phyloP scores from a whole-genome alignment of 331 rosid species.

The Cucumis variabilis region DNA sequence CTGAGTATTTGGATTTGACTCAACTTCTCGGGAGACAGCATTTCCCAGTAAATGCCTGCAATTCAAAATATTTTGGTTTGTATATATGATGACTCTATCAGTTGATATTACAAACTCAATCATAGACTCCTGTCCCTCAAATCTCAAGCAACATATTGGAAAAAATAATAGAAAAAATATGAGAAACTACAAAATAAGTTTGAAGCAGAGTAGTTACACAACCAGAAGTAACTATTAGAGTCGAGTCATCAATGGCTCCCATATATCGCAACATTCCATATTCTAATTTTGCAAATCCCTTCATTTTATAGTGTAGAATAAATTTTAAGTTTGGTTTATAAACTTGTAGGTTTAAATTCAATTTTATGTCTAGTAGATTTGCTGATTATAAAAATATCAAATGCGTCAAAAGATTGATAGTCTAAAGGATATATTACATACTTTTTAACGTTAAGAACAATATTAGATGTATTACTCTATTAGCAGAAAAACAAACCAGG shows the following conservation, averaged over 20 bases:
- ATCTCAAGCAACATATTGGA: background rate
- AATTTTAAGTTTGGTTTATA: background rate
- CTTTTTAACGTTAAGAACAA: too few species aligned
- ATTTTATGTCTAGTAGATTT: too few species aligned
- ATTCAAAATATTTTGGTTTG: background rate
- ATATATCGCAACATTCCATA: conserved; percentile 91
- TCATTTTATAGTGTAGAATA: conserved; percentile 16
- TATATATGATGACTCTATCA: background rate
- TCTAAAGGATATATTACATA: too few species aligned
- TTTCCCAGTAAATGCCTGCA: conserved; percentile 94
- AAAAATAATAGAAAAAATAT: background rate
- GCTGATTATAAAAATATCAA: too few species aligned
- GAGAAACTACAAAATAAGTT: background rate
- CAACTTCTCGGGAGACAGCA: conserved; percentile 89
- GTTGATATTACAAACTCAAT: background rate
- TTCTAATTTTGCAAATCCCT: conserved; percentile 98
- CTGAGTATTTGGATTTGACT: conserved; percentile 78
- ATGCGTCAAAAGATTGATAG: background rate
- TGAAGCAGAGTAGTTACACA: conserved; percentile 21
- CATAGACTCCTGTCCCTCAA: background rate
- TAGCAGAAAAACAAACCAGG: background rate
- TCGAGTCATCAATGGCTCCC: conserved; percentile 85
- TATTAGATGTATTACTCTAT: too few species aligned
- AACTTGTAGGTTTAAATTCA: background rate
- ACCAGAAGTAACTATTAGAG: conserved; percentile 89